Percentiles rank a stretch among this genome's conserved stretches.
Conservation (phyloP, 2,329 filamentous ascomycete species). For the Neofusicoccum umdonicola region DNA sequence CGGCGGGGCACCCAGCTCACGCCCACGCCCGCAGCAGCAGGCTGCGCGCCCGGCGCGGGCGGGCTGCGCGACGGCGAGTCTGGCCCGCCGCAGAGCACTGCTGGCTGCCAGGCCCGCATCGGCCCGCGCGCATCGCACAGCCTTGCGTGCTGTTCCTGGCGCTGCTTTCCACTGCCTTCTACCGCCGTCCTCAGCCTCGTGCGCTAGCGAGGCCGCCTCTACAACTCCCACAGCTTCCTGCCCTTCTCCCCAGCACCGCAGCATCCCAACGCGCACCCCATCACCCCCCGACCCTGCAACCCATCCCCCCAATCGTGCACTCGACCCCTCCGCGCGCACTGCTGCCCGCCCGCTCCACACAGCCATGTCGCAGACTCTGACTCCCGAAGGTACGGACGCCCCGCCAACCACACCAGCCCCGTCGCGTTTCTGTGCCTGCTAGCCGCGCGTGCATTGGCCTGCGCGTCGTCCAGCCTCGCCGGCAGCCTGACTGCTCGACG, state of each 20-base stretch:
- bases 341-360: not conserved
- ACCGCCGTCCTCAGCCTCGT: slow-evolving; percentile 34
- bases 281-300: slow-evolving; percentile 2
- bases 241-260: not conserved
- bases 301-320: not conserved
- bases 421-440: not conserved
- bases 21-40: slow-evolving; percentile 1
- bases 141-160: slow-evolving; percentile 4
- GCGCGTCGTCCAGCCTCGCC: not conserved
- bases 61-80: not conserved
- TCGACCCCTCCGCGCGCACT: not conserved
- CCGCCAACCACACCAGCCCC: slow-evolving; percentile 19
- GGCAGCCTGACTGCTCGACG: not conserved
- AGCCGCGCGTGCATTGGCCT: not conserved
- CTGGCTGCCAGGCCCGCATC: not conserved
- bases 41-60: not conserved
- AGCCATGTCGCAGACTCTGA: slow-evolving; percentile 25
- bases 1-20: not conserved
- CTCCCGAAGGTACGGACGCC: slow-evolving; percentile 41
- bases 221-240: slow-evolving; percentile 13
- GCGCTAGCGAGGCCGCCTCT: slow-evolving; percentile 17
- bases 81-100: not conserved
- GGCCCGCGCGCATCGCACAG: not conserved
- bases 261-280: slow-evolving; percentile 5
- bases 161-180: slow-evolving; percentile 16